These are phyloP conservation scores for Dendrobium chrysotoxum DNA, from an alignment of 106 monocot species.

Conservation along the genomic window DNA sequence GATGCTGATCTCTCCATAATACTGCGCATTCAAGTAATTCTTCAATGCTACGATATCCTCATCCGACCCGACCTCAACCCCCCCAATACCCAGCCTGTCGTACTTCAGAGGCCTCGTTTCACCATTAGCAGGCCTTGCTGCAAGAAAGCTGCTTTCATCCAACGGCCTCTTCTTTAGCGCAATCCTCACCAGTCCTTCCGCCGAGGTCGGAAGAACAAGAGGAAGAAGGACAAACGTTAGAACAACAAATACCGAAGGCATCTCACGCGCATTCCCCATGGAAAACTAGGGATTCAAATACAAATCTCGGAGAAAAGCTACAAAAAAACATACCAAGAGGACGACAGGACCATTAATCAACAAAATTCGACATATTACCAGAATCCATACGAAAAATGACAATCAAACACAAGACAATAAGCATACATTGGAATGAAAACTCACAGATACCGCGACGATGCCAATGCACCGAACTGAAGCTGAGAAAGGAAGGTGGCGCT, in stretches of 20 bases:
- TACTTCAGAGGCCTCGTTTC: slow-evolving; percentile 2
- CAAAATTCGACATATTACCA: not conserved
- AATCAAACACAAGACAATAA: too few relatives aligned
- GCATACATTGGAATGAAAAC: too few relatives aligned
- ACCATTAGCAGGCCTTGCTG: slow-evolving; percentile 4
- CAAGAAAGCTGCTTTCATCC: slow-evolving; percentile 30
- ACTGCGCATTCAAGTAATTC: slow-evolving; percentile 92
- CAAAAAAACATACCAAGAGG: not conserved
- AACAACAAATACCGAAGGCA: slow-evolving; percentile 8
- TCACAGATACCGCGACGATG: too few relatives aligned
- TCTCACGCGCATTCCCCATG: slow-evolving; percentile 23
- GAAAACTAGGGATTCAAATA: not conserved
- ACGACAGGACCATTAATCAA: not conserved
- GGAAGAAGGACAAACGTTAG: slow-evolving; percentile 21
- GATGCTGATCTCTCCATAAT: slow-evolving; percentile 80
- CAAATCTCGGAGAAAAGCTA: not conserved
- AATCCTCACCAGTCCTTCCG: slow-evolving; percentile 49
- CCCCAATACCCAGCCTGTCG: slow-evolving; percentile 14
- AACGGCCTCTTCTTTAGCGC: slow-evolving; percentile 63
- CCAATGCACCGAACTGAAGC: too few relatives aligned
- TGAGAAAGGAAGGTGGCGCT: too few relatives aligned
- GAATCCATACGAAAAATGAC: too few relatives aligned
- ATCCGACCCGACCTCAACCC: slow-evolving; percentile 8
- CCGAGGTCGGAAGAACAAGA: slow-evolving; percentile 19
- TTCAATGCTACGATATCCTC: slow-evolving; percentile 55